Evolutionary conservation across 176 grass and related monocot genomes (phyloP), one percentile per base, ranked within the genome.

Genomic region (Bothriochloa decipiens): DNA sequence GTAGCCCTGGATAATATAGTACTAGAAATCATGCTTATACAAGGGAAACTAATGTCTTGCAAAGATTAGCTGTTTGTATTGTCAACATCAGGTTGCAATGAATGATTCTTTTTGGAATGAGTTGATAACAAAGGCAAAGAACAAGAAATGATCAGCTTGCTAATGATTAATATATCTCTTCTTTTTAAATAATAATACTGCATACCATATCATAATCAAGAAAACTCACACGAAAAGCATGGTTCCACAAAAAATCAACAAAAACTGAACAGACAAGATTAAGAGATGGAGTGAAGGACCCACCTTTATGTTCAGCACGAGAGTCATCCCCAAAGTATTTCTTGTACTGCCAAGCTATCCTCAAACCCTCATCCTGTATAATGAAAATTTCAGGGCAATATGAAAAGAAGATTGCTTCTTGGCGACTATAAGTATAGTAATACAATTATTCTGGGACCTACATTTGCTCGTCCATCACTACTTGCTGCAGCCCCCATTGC

Each of bases 331-430:
- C 96, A 37, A 93, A 95, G 68, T 98, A 98, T 65, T 98, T 98
- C 80, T 88, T 98, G 69, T 98, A 95, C 85, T 98, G 96, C 96
- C 93, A 98, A 74, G 96, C 96, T 62, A 98, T 98, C 53, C 93
- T 95, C 85, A 98, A 89, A 40, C 71, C 88, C 49, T 95, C 88
- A 40, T 95, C 96, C 96, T 97, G 83, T 78, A 89, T 26, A 53
- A 70, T 72, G 9, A 45, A 10, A 91, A 35, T 75, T 55, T 60
- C 18, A 87, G 39, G 57, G 50, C 1, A 73, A 58, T 70, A 82
- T 39, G 11, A 35, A 76, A 72, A 74, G 6, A 47, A 67, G 10
- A 80, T 74, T 1, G 6, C 17, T 25, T 5, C 28, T 17, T 43
- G 14, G 57, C 10, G 57, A 72, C 28, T 61, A n/a, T 81, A 36